phyloP scores from a whole-genome alignment of 2,329 filamentous ascomycete genomes.

The Thelonectria blattea region DNA sequence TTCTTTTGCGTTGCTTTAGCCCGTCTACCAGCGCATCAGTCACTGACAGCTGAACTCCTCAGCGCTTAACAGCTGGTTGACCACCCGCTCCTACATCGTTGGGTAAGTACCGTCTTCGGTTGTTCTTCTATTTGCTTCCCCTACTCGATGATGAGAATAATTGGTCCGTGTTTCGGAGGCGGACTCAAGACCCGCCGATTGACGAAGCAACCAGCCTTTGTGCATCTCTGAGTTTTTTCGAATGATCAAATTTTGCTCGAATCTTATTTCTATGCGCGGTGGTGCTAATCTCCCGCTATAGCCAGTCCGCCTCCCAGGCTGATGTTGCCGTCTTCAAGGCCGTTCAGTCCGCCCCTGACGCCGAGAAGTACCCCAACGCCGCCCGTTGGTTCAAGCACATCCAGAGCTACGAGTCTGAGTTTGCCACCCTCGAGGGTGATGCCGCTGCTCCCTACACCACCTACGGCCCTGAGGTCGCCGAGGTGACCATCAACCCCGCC shows the following conservation, averaged over 20 bases:
- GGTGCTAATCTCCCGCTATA: constrained; percentile 40
- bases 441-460: constrained; percentile 85
- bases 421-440: constrained; percentile 88
- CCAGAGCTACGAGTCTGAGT: constrained; percentile 89
- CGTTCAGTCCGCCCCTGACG: constrained; percentile 74
- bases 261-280: constrained; percentile 1
- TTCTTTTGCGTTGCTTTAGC: constrained; percentile 34
- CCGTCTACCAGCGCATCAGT: constrained; percentile 36
- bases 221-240: constrained; percentile 72
- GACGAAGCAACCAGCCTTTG: constrained; percentile 76
- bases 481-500: constrained; percentile 83
- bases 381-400: constrained; percentile 99
- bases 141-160: constrained; percentile 72
- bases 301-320: constrained; percentile 80
- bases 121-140: not conserved
- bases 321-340: constrained; percentile 97
- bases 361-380: constrained; percentile 89
- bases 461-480: constrained; percentile 85
- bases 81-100: constrained; percentile 80
- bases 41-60: constrained; percentile 46
- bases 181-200: constrained; percentile 88
- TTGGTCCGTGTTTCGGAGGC: constrained; percentile 96
- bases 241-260: constrained; percentile 16
- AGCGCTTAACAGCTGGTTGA: constrained; percentile 76
- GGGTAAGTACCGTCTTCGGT: constrained; percentile 65